phyloP scores from a whole-genome alignment of 441 rosid genomes.

The Kokia cookei region DNA sequence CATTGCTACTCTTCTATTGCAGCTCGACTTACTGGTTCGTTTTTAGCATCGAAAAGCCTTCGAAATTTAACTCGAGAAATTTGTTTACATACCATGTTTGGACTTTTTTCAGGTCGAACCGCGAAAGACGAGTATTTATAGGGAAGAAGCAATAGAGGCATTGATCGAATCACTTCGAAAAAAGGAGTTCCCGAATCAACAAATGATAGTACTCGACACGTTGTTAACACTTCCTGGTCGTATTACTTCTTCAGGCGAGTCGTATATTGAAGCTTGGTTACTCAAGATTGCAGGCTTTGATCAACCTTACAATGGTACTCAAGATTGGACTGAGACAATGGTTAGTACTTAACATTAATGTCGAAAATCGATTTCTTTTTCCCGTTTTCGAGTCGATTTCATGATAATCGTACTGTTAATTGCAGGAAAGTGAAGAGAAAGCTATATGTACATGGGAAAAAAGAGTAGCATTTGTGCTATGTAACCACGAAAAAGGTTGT shows the following conservation, averaged over 20 bases:
- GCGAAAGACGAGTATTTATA: slow-evolving; percentile 63
- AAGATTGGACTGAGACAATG: slow-evolving; percentile 35
- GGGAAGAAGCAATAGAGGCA: slow-evolving; percentile 64
- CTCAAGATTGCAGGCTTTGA: slow-evolving; percentile 57
- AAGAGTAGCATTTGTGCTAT: slow-evolving; percentile 47
- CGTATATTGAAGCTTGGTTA: slow-evolving; percentile 51
- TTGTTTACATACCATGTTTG: neutral
- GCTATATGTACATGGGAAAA: slow-evolving; percentile 55
- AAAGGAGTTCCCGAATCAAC: slow-evolving; percentile 50
- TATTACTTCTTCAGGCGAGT: slow-evolving; percentile 37
- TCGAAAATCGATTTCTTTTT: neutral
- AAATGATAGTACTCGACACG: slow-evolving; percentile 48
- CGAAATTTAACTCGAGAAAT: neutral
- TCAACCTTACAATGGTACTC: slow-evolving; percentile 44
- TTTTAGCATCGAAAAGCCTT: slow-evolving; percentile 8
- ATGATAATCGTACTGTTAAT: neutral
- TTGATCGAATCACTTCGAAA: slow-evolving; percentile 49
- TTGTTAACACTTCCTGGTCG: slow-evolving; percentile 48
- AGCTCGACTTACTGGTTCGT: slow-evolving; percentile 62
- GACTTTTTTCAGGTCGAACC: slow-evolving; percentile 48
- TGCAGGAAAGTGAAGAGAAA: slow-evolving; percentile 55
- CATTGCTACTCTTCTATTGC: slow-evolving; percentile 61
- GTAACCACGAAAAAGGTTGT: slow-evolving; percentile 61
- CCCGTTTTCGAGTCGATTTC: neutral
- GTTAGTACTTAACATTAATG: slow-evolving; percentile 19